Percentiles rank a stretch among this genome's conserved stretches.
These are phyloP conservation scores for Vitis cinerea DNA, from an alignment of 164 flowering plant species.

Conservation along the genomic window DNA sequence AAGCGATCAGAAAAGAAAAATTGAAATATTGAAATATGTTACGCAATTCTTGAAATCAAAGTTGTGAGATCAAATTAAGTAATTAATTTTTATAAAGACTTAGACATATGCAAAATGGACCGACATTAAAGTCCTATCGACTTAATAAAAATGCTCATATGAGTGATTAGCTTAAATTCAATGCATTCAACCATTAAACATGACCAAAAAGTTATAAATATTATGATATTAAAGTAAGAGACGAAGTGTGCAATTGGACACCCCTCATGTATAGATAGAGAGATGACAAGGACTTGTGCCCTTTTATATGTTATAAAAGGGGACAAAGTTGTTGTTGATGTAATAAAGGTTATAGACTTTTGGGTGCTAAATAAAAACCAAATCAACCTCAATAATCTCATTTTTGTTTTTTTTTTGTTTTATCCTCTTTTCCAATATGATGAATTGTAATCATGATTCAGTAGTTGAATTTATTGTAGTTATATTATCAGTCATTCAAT, in stretches of 20 bases:
- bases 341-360: not conserved
- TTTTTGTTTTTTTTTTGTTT: constrained; percentile 1
- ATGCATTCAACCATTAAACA: not conserved
- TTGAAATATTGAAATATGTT: no score
- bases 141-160: not conserved
- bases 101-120: no score
- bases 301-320: not conserved
- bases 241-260: no score
- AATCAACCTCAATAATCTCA: constrained; percentile 5
- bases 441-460: constrained; percentile 4
- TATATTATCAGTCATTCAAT: not conserved
- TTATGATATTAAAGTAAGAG: not conserved
- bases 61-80: no score
- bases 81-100: no score
- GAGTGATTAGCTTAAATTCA: constrained; percentile 1
- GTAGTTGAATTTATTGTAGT: constrained; percentile 6
- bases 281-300: not conserved
- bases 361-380: not conserved
- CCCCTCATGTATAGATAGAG: no score
- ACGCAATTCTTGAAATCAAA: no score
- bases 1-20: no score
- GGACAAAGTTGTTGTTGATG: constrained; percentile 6
- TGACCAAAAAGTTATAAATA: not conserved
- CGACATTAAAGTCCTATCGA: no score
- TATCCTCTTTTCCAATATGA: constrained; percentile 4